A percentile compares a stretch with the other conserved stretches of the same genome.
phyloP scores from a whole-genome alignment of 495 filamentous ascomycete genomes.

The Acidiella bohemica region DNA sequence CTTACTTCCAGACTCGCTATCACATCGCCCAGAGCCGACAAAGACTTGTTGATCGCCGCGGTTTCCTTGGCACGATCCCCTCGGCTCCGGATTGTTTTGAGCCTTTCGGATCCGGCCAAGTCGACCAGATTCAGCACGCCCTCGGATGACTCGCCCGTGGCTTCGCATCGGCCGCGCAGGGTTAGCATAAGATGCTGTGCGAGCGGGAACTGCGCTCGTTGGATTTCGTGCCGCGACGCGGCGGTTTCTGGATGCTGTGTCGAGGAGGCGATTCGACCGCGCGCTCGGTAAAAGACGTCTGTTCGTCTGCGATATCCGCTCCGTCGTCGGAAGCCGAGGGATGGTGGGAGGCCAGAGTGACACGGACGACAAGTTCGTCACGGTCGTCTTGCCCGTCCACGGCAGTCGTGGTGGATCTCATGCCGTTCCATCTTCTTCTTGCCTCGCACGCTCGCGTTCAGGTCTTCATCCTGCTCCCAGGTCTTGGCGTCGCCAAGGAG shows the following conservation, averaged over 20 bases:
- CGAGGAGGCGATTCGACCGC: slow-evolving; percentile 33
- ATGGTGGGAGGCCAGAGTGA: slow-evolving; percentile 35
- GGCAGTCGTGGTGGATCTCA: slow-evolving; percentile 84
- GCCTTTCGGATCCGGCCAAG: slow-evolving; percentile 80
- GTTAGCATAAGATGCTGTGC: slow-evolving; percentile 95
- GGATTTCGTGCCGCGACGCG: slow-evolving; percentile 87
- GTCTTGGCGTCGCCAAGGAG: slow-evolving; percentile 59
- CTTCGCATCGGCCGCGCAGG: slow-evolving; percentile 63
- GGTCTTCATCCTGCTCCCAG: slow-evolving; percentile 16
- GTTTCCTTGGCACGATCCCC: slow-evolving; percentile 86
- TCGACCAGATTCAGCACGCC: slow-evolving; percentile 95
- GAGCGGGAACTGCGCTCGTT: slow-evolving; percentile 90
- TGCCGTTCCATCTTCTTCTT: slow-evolving; percentile 63
- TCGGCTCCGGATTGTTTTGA: slow-evolving; percentile 70
- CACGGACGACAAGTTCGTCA: slow-evolving; percentile 73
- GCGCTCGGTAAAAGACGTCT: slow-evolving; percentile 2
- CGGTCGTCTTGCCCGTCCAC: slow-evolving; percentile 62
- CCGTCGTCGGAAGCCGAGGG: too few species aligned
- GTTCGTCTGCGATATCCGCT: neutral
- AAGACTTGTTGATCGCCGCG: slow-evolving; percentile 89
- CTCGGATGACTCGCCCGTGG: slow-evolving; percentile 73
- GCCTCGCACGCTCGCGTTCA: slow-evolving; percentile 5
- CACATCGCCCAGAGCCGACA: slow-evolving; percentile 88
- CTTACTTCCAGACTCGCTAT: slow-evolving; percentile 59
- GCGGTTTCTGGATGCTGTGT: slow-evolving; percentile 65